Conservation (phyloP, 2,329 filamentous ascomycete genomes). For the Fusarium sp. region DNA sequence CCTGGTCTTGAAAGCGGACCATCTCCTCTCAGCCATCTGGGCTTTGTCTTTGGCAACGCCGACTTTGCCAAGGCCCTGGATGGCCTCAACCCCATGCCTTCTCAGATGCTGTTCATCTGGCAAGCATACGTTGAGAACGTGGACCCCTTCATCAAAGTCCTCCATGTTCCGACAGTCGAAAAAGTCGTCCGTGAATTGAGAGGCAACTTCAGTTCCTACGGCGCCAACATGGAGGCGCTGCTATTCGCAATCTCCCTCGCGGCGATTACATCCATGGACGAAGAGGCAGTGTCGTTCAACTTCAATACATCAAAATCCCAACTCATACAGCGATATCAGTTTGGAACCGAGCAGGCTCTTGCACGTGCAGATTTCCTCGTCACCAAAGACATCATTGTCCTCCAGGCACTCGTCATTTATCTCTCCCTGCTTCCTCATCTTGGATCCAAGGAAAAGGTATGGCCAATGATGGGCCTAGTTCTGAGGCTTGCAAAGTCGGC, state of each 20-base stretch:
- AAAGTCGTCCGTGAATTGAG: conserved; percentile 25
- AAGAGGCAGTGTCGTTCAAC: conserved; percentile 29
- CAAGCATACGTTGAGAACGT: conserved; percentile 45
- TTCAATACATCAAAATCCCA: conserved; percentile 32
- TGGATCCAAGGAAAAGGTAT: conserved; percentile 39
- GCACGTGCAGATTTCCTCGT: conserved; percentile 38
- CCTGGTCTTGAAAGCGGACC: background rate
- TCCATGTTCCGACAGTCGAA: conserved; percentile 39
- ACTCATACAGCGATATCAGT: conserved; percentile 33
- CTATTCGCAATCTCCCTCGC: conserved; percentile 46
- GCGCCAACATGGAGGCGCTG: conserved; percentile 34
- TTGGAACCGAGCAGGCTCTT: conserved; percentile 42
- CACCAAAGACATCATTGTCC: conserved; percentile 36
- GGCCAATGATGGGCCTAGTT: conserved; percentile 39
- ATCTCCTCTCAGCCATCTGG: conserved; percentile 14
- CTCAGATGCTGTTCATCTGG: conserved; percentile 48
- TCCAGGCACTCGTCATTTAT: conserved; percentile 46
- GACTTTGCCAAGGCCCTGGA: conserved; percentile 17
- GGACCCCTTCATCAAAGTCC: conserved; percentile 48
- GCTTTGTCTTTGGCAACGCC: conserved; percentile 38
- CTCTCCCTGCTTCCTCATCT: conserved; percentile 35
- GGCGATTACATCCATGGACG: conserved; percentile 41
- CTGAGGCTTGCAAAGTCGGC: conserved; percentile 41
- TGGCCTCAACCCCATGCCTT: conserved; percentile 41
- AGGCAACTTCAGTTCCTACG: conserved; percentile 38